Base-by-base conservation (phyloP, 306 rosid genomes). In the Adenanthera pavonina region DNA sequence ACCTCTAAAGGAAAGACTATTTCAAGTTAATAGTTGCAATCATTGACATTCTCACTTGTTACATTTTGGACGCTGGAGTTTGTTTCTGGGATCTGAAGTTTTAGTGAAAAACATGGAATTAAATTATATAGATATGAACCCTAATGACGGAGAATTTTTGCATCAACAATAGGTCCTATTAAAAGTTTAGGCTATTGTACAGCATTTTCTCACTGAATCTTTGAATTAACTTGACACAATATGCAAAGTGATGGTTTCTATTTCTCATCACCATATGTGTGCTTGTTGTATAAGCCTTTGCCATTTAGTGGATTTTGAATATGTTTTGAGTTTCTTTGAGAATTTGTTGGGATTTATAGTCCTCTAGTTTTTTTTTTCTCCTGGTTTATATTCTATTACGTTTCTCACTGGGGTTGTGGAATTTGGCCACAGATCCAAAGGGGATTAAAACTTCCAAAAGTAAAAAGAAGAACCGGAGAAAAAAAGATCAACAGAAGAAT, bases 401-500 rank as follows among this genome's bases (percentile, higher is more conserved):
- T 52, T 68, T 60, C 69, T 75, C 65, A 78, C 44, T 77, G 67
- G 20, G 35, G 69, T 48, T 78, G 79, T 78, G 77, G 60, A 78
- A 56, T 79, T 53, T 89, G 73, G 84, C 43, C 71, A 43, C 96
- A 95, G 99, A 95, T 80, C 66, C 90, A 76, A 90, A 89, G 87
- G 97, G 84, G 40, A 78, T 72, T 75, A 93, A 91, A 82, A 78
- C 92, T 79, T 84, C 89, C 82, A 96, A 93, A 83, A 91, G 80
- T 82, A 96, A 92, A 86, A 96, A 93, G 91, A 96, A 96, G 89
- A 93, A 93, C 84, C 86, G 97, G 62, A 91, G 91, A 84, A 87
- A 90, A 86, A 96, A 89, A 80, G 98, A 96, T 71, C 90, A 85
- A 7, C 87, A 69, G 72, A 95, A 90, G 89, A 88, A 68, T 87